Evolutionary conservation across 2,329 filamentous ascomycete genomes (phyloP).

Genomic region (Aschersonia sp.): DNA sequence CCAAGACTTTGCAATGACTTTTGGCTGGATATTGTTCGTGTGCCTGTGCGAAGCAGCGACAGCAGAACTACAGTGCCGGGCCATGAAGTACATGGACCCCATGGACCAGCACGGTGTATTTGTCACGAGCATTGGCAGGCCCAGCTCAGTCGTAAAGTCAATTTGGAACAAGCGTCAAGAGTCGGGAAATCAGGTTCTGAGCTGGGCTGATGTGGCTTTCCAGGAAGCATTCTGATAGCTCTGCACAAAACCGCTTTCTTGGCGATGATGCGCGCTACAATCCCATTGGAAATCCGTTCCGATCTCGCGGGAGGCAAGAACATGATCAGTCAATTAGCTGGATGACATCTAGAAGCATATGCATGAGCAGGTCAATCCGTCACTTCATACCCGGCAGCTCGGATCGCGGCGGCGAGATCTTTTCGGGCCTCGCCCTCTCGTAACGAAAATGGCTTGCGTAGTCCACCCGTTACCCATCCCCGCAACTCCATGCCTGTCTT

Average conservation of each 20-base stretch:
- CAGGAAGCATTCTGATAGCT: neutral
- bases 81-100: constrained; percentile 8
- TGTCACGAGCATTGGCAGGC: constrained; percentile 11
- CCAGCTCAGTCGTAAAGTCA: constrained; percentile 12
- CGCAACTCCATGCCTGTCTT: constrained; percentile 35
- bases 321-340: too few species aligned
- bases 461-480: constrained; percentile 28
- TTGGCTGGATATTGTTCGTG: constrained; percentile 29
- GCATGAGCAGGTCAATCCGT: neutral
- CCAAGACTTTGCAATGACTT: constrained; percentile 20
- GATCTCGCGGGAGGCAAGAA: too few species aligned
- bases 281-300: too few species aligned
- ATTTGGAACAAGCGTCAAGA: constrained; percentile 14
- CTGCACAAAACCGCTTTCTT: neutral
- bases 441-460: constrained; percentile 32
- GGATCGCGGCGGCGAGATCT: neutral
- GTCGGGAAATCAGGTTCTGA: constrained; percentile 15
- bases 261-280: neutral
- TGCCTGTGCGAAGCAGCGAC: constrained; percentile 25
- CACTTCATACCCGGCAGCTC: constrained; percentile 5
- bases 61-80: constrained; percentile 16
- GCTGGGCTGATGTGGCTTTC: constrained; percentile 7
- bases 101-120: constrained; percentile 15
- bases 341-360: too few species aligned
- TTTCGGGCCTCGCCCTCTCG: neutral